Base-by-base conservation (phyloP, 2,329 filamentous ascomycete genomes). In the Septoria linicola region DNA sequence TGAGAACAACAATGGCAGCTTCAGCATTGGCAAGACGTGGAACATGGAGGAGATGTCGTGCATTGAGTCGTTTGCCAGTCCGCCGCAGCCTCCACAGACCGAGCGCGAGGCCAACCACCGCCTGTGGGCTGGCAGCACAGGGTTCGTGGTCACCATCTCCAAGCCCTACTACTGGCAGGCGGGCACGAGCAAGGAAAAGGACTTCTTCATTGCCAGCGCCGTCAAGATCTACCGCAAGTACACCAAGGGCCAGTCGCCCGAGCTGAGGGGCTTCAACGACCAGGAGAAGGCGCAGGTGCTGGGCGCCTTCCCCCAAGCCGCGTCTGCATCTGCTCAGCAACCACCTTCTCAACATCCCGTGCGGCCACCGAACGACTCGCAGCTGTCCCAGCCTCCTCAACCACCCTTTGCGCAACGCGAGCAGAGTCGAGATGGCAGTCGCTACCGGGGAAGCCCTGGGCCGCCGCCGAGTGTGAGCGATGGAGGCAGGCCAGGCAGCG, bases 161-260 rank as follows among this genome's bases (percentile, higher is more conserved):
- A 99, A 99, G 70, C 88, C 90, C 0, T 99, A 99, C 72, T 99
- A 93, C 70, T 99, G 93, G 93, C 84, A 95, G 70, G 90, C 93
- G 27, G 85, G 89, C 59, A 93, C 89, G 1, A 81, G 88, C 46
- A 96, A 96, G 74, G 93, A 99, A 73, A 97, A 96, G 77, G 92
- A 96, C 68, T 97, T 97, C 73, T 99, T 99, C 71, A 93, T 99
- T 64, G 90, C 88, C 27, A 96, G 91, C 70, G 73, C 97, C 61
- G 83, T 97, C 66, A 99, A 97, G 72, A 96, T 99, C 59, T 99
- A 88, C 69, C 85, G 85, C 63, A 99, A 97, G 72, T 99, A 97
- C 68, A 97, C 93, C 1, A 88, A 89, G 21, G 92, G 92, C 10
- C 87, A 85, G 64, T 72, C 83, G 25, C 93, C 93, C 2, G 81